Conservation (phyloP, 1,284 basidiomycete genomes). For the Moesziomyces antarcticus region DNA sequence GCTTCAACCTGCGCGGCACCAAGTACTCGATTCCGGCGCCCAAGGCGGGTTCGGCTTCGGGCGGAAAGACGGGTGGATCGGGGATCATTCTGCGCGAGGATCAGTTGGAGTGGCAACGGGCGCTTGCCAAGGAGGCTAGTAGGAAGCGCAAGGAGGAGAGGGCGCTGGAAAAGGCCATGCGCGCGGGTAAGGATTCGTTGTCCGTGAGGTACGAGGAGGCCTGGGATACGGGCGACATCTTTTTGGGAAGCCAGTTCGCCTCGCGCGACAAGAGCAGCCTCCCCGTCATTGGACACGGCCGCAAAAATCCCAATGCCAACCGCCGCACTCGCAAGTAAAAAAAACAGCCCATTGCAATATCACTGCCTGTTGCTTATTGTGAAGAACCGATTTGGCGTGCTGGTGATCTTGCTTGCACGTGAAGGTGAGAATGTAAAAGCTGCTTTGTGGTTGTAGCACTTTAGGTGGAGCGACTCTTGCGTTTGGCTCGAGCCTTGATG, state of each 20-base stretch:
- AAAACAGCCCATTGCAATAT: neutral
- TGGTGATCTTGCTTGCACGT: too few relatives aligned
- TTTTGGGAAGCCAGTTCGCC: conserved; percentile 47
- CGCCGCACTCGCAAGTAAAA: conserved; percentile 45
- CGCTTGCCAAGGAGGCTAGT: conserved; percentile 52
- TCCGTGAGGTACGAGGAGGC: conserved; percentile 64
- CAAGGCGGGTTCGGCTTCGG: conserved; percentile 75
- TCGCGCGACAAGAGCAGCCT: conserved; percentile 39
- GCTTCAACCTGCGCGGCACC: conserved; percentile 90
- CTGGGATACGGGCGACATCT: conserved; percentile 62
- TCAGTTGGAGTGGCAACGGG: conserved; percentile 66
- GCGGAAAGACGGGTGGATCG: conserved; percentile 51
- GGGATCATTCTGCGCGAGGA: conserved; percentile 64
- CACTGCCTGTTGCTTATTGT: too few relatives aligned
- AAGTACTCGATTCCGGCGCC: conserved; percentile 92
- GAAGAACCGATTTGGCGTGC: too few relatives aligned
- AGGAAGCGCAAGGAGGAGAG: conserved; percentile 60
- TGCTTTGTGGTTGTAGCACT: too few relatives aligned
- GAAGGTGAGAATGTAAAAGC: too few relatives aligned
- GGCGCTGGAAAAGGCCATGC: conserved; percentile 45
- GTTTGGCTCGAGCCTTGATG: conserved; percentile 38
- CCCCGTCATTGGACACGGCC: conserved; percentile 63
- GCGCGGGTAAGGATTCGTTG: conserved; percentile 58
- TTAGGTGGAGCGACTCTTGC: conserved; percentile 23
- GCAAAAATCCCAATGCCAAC: conserved; percentile 65